Conservation (phyloP, 768 basidiomycete genomes). For the Sporobolomyces phaffii region DNA sequence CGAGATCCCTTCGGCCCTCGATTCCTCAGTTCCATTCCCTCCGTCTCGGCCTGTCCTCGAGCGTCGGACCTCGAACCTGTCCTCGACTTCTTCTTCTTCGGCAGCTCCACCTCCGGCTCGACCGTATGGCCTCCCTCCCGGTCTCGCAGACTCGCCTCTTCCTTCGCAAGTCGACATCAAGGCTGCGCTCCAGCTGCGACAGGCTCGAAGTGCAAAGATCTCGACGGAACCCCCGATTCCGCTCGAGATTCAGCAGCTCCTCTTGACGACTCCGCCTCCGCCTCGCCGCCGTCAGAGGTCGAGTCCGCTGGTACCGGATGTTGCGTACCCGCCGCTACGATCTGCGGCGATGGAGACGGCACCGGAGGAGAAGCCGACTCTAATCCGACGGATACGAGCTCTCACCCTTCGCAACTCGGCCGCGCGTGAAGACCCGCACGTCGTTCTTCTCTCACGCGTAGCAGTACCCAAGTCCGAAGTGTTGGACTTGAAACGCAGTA, state of each 20-base stretch:
- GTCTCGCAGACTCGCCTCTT: slow-evolving; percentile 4
- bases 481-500: not conserved
- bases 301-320: no score
- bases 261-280: slow-evolving; percentile 26
- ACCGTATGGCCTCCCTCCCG: slow-evolving; percentile 5
- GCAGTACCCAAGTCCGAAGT: not conserved
- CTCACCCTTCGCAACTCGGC: not conserved
- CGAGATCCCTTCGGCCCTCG: not conserved
- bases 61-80: not conserved
- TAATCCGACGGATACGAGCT: not conserved
- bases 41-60: not conserved
- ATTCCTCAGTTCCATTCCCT: not conserved
- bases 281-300: not conserved
- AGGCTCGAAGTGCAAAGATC: slow-evolving; percentile 3
- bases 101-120: not conserved
- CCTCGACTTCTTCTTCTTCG: not conserved
- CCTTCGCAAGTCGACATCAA: not conserved
- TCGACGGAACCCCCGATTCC: slow-evolving; percentile 22
- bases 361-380: not conserved
- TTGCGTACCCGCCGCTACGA: not conserved
- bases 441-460: not conserved
- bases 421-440: no score
- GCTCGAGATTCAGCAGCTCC: slow-evolving; percentile 17
- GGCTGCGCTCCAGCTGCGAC: not conserved
- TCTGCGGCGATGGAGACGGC: not conserved